These are phyloP conservation scores for Buddleja alternifolia DNA, from an alignment of 257 asterid genomes.

Conservation along the genomic window DNA sequence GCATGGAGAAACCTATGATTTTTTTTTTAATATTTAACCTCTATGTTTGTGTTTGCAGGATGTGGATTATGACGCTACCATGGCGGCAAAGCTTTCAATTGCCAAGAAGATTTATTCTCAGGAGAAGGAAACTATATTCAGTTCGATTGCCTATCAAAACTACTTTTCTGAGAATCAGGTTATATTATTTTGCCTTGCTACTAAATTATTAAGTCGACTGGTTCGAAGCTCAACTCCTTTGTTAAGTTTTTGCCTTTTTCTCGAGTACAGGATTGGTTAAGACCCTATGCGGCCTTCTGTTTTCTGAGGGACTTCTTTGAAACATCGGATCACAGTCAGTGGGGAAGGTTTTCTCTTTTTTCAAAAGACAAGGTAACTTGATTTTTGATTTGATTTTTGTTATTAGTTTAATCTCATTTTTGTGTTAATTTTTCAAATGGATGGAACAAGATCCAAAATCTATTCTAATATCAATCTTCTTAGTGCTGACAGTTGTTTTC, in stretches of 20 bases:
- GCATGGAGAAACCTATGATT: neutral
- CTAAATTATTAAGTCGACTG: neutral
- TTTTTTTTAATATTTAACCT: neutral
- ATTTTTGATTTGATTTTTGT: slow-evolving; percentile 3
- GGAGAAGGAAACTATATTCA: slow-evolving; percentile 79
- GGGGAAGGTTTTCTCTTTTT: slow-evolving; percentile 87
- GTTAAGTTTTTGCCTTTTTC: neutral
- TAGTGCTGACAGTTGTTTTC: slow-evolving; percentile 24
- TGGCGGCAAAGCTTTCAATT: slow-evolving; percentile 83
- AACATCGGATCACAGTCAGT: slow-evolving; percentile 94
- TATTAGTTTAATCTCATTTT: slow-evolving; percentile 11
- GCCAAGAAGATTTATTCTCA: slow-evolving; percentile 74
- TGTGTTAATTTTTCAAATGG: neutral
- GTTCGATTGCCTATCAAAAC: slow-evolving; percentile 64
- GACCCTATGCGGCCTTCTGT: slow-evolving; percentile 96
- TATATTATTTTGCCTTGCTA: slow-evolving; percentile 13
- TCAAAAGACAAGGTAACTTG: slow-evolving; percentile 68
- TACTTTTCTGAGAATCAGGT: slow-evolving; percentile 92
- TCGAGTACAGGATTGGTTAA: slow-evolving; percentile 81
- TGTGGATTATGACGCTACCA: slow-evolving; percentile 88
- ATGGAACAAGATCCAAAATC: neutral
- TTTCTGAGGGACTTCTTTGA: slow-evolving; percentile 91
- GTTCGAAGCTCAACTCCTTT: neutral
- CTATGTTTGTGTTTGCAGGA: slow-evolving; percentile 47
- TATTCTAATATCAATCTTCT: neutral